These are phyloP conservation scores for Rhinocladiella mackenziei DNA, from an alignment of 2,329 filamentous ascomycete species.

Conservation along the genomic window DNA sequence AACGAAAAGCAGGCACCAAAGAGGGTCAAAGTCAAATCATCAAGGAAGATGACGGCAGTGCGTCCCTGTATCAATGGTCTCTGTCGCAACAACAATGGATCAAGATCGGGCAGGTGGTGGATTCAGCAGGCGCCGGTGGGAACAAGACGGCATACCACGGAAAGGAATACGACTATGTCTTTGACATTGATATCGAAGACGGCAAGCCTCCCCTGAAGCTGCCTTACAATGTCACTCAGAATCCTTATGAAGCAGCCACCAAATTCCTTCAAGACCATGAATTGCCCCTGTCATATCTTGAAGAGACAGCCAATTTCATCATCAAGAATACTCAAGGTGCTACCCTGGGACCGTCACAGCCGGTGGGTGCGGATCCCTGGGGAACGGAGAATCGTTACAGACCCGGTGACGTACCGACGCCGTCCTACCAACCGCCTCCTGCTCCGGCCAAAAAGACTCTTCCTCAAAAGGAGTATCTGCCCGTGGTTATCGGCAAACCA, in stretches of 20 bases:
- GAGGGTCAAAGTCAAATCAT: slow-evolving; percentile 96
- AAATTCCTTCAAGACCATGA: slow-evolving; percentile 90
- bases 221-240: slow-evolving; percentile 89
- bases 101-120: slow-evolving; percentile 89
- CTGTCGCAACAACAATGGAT: slow-evolving; percentile 68
- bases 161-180: slow-evolving; percentile 91
- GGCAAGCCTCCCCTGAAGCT: slow-evolving; percentile 88
- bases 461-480: slow-evolving; percentile 75
- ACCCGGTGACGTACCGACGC: slow-evolving; percentile 58
- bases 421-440: slow-evolving; percentile 35
- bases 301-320: slow-evolving; percentile 91
- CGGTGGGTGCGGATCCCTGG: slow-evolving; percentile 64
- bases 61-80: slow-evolving; percentile 89
- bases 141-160: slow-evolving; percentile 73
- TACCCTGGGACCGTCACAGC: slow-evolving; percentile 60
- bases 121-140: slow-evolving; percentile 77
- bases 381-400: slow-evolving; percentile 75
- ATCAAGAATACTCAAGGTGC: slow-evolving; percentile 83
- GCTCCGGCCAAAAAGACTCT: slow-evolving; percentile 42
- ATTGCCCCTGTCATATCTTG: slow-evolving; percentile 78
- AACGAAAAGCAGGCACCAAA: slow-evolving; percentile 79
- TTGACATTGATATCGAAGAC: slow-evolving; percentile 93
- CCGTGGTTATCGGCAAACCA: slow-evolving; percentile 68
- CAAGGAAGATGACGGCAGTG: slow-evolving; percentile 70
- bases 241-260: slow-evolving; percentile 84